Evolutionary conservation across 805 yeast genomes (phyloP).

Genomic region (Candida suzukii): DNA sequence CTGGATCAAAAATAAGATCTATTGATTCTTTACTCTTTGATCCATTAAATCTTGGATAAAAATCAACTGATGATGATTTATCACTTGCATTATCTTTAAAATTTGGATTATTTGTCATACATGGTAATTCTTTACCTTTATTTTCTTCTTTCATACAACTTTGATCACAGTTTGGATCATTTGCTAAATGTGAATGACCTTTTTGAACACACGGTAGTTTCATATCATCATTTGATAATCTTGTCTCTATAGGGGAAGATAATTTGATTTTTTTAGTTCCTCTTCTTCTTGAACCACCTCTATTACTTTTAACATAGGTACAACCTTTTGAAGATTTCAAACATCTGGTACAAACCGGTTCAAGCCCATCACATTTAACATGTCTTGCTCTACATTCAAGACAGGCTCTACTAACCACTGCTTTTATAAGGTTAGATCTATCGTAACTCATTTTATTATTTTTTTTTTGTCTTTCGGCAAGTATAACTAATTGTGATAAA

Average conservation of each 20-base stretch:
- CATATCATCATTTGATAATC: conserved; percentile 1
- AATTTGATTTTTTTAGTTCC: conserved; percentile 28
- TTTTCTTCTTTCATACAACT: conserved; percentile 21
- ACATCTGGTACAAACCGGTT: conserved; percentile 40
- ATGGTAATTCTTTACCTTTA: conserved; percentile 21
- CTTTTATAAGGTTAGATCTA: background rate
- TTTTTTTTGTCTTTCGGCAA: too few relatives aligned
- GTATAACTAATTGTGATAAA: too few relatives aligned
- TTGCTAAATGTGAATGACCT: conserved; percentile 12
- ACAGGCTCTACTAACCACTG: conserved; percentile 37
- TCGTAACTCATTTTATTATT: too few relatives aligned
- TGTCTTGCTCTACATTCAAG: conserved; percentile 45
- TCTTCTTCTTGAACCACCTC: conserved; percentile 48
- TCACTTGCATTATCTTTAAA: background rate
- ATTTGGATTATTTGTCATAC: conserved; percentile 7
- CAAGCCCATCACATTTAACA: conserved; percentile 41
- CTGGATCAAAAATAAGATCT: conserved; percentile 18
- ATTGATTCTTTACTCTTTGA: conserved; percentile 19
- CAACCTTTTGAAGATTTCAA: conserved; percentile 28
- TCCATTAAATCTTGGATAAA: conserved; percentile 24
- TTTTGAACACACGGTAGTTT: conserved; percentile 23
- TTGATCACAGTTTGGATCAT: conserved; percentile 14
- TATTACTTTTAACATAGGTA: conserved; percentile 41
- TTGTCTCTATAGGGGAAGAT: background rate
- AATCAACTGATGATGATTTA: conserved; percentile 14